Conservation (phyloP, 495 filamentous ascomycete species). For the Aeminium ludgeri region DNA sequence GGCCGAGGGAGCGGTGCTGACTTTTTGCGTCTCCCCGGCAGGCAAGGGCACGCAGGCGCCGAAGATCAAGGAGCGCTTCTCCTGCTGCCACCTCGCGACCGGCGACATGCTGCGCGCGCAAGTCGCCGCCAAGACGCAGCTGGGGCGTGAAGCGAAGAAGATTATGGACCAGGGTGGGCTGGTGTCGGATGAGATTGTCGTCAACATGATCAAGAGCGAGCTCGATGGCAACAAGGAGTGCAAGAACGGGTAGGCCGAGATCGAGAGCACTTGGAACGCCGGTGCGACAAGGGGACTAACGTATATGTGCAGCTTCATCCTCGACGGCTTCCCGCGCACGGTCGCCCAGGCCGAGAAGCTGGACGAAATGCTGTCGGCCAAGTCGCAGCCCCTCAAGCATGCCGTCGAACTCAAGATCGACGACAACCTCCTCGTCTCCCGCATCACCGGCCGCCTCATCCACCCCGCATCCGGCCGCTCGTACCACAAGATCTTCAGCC, state of each 20-base stretch:
- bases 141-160: constrained; percentile 97
- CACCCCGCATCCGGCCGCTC: constrained; percentile 91
- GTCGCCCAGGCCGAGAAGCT: constrained; percentile 88
- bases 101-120: constrained; percentile 98
- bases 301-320: constrained; percentile 72
- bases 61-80: constrained; percentile 93
- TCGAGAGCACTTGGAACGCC: no score
- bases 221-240: constrained; percentile 86
- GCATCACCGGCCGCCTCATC: constrained; percentile 90
- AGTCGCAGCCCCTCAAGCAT: constrained; percentile 69
- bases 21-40: no score
- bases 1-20: no score
- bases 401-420: constrained; percentile 95
- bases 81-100: constrained; percentile 91
- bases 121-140: constrained; percentile 90
- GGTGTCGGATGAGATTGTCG: constrained; percentile 97
- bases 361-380: constrained; percentile 67
- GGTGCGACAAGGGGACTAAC: no score
- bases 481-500: constrained; percentile 98
- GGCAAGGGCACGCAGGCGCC: constrained; percentile 99
- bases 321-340: constrained; percentile 95
- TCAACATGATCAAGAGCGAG: constrained; percentile 98
- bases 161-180: constrained; percentile 98
- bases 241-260: constrained; percentile 65
- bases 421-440: constrained; percentile 76